These are phyloP conservation scores for Whalleya microplaca DNA, from an alignment of 2,329 filamentous ascomycete genomes.

Conservation along the genomic window DNA sequence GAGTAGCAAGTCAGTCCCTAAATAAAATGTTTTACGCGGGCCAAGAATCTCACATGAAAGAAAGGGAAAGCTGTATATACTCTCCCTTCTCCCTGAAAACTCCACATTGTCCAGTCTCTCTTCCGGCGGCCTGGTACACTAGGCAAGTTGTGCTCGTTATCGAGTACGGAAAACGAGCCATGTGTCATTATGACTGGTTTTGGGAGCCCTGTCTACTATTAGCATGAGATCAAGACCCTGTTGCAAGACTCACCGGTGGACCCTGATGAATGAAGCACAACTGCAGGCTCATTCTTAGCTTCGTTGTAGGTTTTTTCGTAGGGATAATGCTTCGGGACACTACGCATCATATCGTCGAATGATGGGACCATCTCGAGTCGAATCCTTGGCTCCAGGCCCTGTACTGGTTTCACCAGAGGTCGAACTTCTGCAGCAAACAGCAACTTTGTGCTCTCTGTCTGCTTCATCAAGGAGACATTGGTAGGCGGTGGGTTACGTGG, in stretches of 20 bases:
- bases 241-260: slow-evolving; percentile 27
- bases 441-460: slow-evolving; percentile 22
- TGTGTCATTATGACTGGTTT: slow-evolving; percentile 16
- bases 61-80: slow-evolving; percentile 28
- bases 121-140: slow-evolving; percentile 17
- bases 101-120: slow-evolving; percentile 23
- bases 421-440: slow-evolving; percentile 21
- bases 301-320: slow-evolving; percentile 27
- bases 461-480: slow-evolving; percentile 24
- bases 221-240: not conserved
- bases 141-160: slow-evolving; percentile 21
- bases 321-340: slow-evolving; percentile 14
- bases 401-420: slow-evolving; percentile 14
- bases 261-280: slow-evolving; percentile 32
- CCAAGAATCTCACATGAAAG: slow-evolving; percentile 26
- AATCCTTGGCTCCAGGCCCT: not conserved
- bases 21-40: not conserved
- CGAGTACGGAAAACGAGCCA: not conserved
- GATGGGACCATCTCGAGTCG: slow-evolving; percentile 13
- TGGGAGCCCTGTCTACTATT: slow-evolving; percentile 3
- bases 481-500: slow-evolving; percentile 24
- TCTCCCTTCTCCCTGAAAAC: slow-evolving; percentile 20
- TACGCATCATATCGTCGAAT: slow-evolving; percentile 25
- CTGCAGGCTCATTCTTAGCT: slow-evolving; percentile 23
- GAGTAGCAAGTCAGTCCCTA: not conserved